Base-by-base conservation (phyloP, 257 asterid genomes). In the Nicotiana otophora region DNA sequence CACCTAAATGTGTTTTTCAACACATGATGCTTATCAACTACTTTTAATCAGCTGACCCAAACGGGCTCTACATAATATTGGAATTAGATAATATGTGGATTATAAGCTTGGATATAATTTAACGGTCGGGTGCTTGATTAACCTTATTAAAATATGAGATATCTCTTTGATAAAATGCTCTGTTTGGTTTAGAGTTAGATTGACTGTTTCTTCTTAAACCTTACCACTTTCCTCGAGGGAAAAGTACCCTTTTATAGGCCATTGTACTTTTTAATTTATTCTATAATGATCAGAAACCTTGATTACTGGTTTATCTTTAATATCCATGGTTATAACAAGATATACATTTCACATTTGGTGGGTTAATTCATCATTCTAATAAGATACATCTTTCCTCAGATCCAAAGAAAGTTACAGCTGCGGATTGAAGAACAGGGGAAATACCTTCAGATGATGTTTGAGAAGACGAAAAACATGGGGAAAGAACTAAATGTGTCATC, bases 381-480 rank as follows among this genome's bases (percentile, higher is more conserved):
- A 48, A 36, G 33, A 4, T 33, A 11, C 81, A 9, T 79, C 42
- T 77, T 80, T 66, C 61, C 79, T 79, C 93, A 94, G 97, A 89
- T 92, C 84, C 97, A 94, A 82, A 89, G 98, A 80, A 92, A 86
- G 77, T 87, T 94, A 87, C 96, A 94, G 84, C 63, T 94, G 86
- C 89, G 93, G 81, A 94, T 94, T 19, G 97, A 94, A 88, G 97
- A 94, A 81, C 97, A 93, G 84, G 98, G 95, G 62, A 91, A 83
- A 83, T 89, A 84, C 83, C 94, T 94, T 66, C 97, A 91, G 72
- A 87, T 86, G 90, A 94, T 94, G 87, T 90, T 94, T 15, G 95
- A 94, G 87, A 93, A 92, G 85, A 95, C 92, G 78, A 85, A 82
- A 79, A 88, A 87, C 89, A 89, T 91, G 90, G 97, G 89, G 86